Conservation (phyloP, 352 stramenopile species). For the Thraustotheca clavata region DNA sequence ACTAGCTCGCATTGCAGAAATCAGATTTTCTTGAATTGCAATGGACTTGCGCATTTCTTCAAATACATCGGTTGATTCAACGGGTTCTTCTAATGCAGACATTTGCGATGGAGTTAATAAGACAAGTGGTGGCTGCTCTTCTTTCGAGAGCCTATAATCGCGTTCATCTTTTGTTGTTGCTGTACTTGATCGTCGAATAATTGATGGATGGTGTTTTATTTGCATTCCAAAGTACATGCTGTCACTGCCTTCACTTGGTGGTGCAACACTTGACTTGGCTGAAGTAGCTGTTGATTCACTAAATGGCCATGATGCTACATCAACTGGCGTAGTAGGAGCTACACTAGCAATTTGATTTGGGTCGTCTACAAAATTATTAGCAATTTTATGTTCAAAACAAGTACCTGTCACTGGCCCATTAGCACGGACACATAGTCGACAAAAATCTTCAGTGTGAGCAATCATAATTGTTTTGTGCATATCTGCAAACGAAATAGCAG, state of each 20-base stretch:
- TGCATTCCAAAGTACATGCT: slow-evolving; percentile 16
- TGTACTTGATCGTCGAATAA: not conserved
- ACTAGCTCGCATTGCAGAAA: slow-evolving; percentile 17
- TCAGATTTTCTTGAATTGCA: slow-evolving; percentile 19
- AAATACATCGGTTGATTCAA: slow-evolving; percentile 6
- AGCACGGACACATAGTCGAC: not conserved
- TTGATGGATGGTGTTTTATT: not conserved
- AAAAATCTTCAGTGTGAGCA: not conserved
- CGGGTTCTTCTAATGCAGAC: not conserved
- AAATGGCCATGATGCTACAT: not conserved
- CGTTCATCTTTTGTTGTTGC: not conserved
- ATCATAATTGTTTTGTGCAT: slow-evolving; percentile 10
- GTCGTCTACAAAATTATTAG: not conserved
- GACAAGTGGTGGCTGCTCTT: slow-evolving; percentile 5
- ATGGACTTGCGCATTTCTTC: slow-evolving; percentile 22
- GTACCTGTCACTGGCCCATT: not conserved
- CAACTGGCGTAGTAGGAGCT: not conserved
- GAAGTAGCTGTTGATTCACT: not conserved
- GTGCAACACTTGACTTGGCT: not conserved
- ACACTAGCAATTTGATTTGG: slow-evolving; percentile 2
- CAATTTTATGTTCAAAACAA: not conserved
- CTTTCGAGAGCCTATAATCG: slow-evolving; percentile 5
- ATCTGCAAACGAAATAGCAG: not conserved
- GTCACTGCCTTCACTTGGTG: not conserved
- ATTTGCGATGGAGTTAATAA: not conserved